These are phyloP conservation scores for Penicillium daleae DNA, from an alignment of 495 filamentous ascomycete species.

Conservation along the genomic window DNA sequence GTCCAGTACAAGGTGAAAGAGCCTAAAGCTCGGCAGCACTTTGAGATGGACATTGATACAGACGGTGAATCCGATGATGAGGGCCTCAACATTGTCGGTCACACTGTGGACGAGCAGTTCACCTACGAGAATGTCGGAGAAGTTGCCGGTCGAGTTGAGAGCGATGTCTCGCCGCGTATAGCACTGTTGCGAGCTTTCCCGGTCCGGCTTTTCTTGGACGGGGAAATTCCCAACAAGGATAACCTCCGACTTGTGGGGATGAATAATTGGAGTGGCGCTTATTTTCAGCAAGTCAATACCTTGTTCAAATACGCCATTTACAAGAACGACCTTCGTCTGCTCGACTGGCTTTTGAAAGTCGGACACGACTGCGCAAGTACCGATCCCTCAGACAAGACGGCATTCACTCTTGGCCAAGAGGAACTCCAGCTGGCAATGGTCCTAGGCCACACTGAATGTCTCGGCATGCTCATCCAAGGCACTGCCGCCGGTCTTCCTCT, in stretches of 20 bases:
- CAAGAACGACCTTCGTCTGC: constrained; percentile 40
- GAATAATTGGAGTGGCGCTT: neutral
- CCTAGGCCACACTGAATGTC: constrained; percentile 45
- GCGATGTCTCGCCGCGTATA: constrained; percentile 51
- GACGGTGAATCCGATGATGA: constrained; percentile 40
- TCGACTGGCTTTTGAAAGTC: constrained; percentile 51
- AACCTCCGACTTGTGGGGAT: neutral
- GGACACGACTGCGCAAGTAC: constrained; percentile 33
- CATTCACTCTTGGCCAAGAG: constrained; percentile 23
- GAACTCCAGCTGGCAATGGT: constrained; percentile 47
- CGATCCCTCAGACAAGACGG: constrained; percentile 21
- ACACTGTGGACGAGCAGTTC: constrained; percentile 60
- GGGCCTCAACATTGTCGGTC: constrained; percentile 46
- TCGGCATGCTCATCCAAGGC: constrained; percentile 53
- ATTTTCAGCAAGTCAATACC: neutral
- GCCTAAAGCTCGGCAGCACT: constrained; percentile 45
- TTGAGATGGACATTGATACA: constrained; percentile 42
- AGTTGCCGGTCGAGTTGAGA: constrained; percentile 64
- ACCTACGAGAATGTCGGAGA: constrained; percentile 74
- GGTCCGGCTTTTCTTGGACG: constrained; percentile 39
- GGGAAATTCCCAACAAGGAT: neutral
- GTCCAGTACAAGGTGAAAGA: constrained; percentile 63
- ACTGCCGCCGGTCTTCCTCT: constrained; percentile 68
- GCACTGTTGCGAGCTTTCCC: constrained; percentile 43
- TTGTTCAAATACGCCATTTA: constrained; percentile 42